phyloP scores from a whole-genome alignment of 2,329 filamentous ascomycete species.

The Talaromyces marneffei region DNA sequence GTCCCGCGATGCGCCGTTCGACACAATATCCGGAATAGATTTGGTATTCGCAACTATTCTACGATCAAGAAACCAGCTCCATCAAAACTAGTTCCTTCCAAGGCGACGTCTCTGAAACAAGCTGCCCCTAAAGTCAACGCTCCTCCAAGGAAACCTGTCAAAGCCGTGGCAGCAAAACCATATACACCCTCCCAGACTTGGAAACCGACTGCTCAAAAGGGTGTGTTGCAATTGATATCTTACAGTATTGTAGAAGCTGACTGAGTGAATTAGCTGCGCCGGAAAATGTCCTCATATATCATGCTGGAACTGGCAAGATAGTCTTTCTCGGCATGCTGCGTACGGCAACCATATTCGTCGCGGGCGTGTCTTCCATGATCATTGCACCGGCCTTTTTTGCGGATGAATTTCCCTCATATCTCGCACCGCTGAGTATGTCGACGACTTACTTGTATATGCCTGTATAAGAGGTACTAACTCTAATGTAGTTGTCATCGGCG shows the following conservation, averaged over 20 bases:
- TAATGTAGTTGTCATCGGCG: constrained; percentile 51
- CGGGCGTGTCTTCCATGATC: constrained; percentile 59
- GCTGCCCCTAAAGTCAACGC: constrained; percentile 2
- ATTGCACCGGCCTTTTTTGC: constrained; percentile 55
- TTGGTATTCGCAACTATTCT: constrained; percentile 1
- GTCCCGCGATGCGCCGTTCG: not conserved
- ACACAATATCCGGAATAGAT: not conserved
- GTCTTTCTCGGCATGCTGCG: constrained; percentile 66
- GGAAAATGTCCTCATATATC: constrained; percentile 61
- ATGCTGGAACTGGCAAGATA: constrained; percentile 62
- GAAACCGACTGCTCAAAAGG: constrained; percentile 25
- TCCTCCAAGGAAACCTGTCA: not conserved
- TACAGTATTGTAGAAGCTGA: constrained; percentile 1
- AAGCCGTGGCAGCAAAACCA: not conserved
- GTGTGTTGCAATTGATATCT: constrained; percentile 19
- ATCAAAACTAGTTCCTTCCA: not conserved
- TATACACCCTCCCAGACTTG: constrained; percentile 8
- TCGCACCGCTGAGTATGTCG: constrained; percentile 35
- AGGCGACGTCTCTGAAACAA: not conserved
- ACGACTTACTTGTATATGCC: not conserved
- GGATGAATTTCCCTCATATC: constrained; percentile 40
- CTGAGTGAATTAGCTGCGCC: constrained; percentile 26
- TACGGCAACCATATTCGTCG: constrained; percentile 64
- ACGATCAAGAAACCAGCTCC: not conserved
- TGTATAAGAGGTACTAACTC: constrained; percentile 5